Conservation (phyloP, 2,329 filamentous ascomycete species). For the Fusarium sororula region DNA sequence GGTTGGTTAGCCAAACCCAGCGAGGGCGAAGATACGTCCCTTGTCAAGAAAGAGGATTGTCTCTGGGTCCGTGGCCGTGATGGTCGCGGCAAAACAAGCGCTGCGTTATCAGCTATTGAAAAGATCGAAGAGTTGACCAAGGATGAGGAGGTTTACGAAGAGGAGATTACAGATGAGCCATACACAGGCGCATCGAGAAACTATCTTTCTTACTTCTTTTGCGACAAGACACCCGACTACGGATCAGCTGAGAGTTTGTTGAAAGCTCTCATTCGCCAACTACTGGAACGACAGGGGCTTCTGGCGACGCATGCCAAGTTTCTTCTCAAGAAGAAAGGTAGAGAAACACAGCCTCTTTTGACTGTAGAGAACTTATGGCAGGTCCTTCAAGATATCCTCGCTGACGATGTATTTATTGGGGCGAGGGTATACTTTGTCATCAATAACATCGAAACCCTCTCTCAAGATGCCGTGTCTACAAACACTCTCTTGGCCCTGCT, state of each 20-base stretch:
- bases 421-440: conserved; percentile 51
- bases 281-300: conserved; percentile 47
- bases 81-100: conserved; percentile 54
- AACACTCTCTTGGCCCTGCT: conserved; percentile 7
- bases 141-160: conserved; percentile 44
- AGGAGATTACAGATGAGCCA: conserved; percentile 17
- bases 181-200: conserved; percentile 22
- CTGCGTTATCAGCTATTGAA: conserved; percentile 50
- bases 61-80: conserved; percentile 54
- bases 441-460: conserved; percentile 52
- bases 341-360: conserved; percentile 13
- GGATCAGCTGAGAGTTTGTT: conserved; percentile 52
- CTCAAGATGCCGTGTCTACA: conserved; percentile 42
- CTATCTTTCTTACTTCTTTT: conserved; percentile 54
- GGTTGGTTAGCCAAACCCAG: conserved; percentile 46
- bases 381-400: conserved; percentile 53
- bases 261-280: conserved; percentile 52
- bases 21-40: background rate
- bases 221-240: conserved; percentile 50
- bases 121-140: conserved; percentile 47
- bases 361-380: conserved; percentile 48
- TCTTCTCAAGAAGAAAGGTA: conserved; percentile 41
- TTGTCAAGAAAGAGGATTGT: conserved; percentile 41
- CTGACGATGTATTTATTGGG: conserved; percentile 39
- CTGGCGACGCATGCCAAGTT: conserved; percentile 49